phyloP scores from a whole-genome alignment of 2,329 filamentous ascomycete species.

The Aspergillus udagawae region DNA sequence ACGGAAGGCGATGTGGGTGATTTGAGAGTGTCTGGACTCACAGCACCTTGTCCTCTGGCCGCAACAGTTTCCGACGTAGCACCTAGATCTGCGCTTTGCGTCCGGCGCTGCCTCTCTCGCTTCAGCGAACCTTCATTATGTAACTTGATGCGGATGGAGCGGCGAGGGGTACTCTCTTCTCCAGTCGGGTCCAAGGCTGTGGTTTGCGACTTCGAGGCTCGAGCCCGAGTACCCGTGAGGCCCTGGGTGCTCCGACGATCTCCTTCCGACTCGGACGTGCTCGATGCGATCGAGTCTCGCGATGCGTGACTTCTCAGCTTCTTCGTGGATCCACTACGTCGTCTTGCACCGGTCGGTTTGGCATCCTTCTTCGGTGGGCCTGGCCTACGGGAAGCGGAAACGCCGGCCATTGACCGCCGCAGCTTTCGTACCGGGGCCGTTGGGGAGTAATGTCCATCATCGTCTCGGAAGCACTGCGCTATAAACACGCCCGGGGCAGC shows the following conservation, averaged over 20 bases:
- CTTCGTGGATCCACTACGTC: conserved; percentile 27
- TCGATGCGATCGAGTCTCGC: conserved; percentile 45
- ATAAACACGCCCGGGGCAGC: conserved; percentile 78
- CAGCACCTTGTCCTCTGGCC: conserved; percentile 38
- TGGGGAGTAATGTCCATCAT: conserved; percentile 74
- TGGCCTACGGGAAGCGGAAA: conserved; percentile 18
- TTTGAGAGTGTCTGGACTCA: conserved; percentile 77
- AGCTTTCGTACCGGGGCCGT: conserved; percentile 67
- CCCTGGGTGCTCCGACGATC: conserved; percentile 30
- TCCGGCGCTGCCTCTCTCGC: conserved; percentile 54
- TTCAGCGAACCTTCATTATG: conserved; percentile 73
- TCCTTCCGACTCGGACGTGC: conserved; percentile 54
- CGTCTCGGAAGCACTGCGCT: conserved; percentile 77
- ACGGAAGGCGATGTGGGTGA: conserved; percentile 81
- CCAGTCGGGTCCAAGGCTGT: conserved; percentile 22
- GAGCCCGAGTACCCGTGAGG: conserved; percentile 20
- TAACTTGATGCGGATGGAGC: conserved; percentile 87
- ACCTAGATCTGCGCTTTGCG: conserved; percentile 29
- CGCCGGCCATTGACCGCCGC: conserved; percentile 26
- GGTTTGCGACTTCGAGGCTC: conserved; percentile 25
- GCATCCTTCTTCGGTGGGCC: conserved; percentile 18
- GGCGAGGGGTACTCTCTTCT: conserved; percentile 66
- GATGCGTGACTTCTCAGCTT: conserved; percentile 31
- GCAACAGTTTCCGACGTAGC: conserved; percentile 22
- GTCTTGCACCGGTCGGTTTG: conserved; percentile 23